Conservation (phyloP, 116 monocot genomes). For the Dioscorea cayenensis region DNA sequence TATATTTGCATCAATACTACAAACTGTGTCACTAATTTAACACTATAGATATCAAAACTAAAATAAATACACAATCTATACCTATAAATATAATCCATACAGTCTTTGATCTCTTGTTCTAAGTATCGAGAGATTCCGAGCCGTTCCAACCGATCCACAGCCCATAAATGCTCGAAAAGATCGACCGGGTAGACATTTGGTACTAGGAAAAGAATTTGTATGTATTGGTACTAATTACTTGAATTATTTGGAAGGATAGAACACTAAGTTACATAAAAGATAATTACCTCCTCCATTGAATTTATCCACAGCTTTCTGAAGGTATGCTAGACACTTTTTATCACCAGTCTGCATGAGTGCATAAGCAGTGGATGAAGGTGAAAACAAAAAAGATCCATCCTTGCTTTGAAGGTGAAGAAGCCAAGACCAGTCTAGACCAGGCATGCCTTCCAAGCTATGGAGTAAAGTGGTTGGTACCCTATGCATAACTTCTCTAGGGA, state of each 20-base stretch:
- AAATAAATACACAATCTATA: conserved; percentile 3
- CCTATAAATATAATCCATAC: conserved; percentile 62
- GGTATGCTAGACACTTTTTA: conserved; percentile 57
- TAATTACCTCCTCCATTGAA: conserved; percentile 74
- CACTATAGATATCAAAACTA: too few species aligned
- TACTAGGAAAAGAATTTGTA: conserved; percentile 23
- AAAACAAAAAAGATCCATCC: conserved; percentile 89
- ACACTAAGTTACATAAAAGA: not conserved
- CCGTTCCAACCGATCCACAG: conserved; percentile 73
- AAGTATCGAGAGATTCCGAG: conserved; percentile 90
- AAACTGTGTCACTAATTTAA: too few species aligned
- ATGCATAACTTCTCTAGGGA: conserved; percentile 81
- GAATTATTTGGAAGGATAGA: not conserved
- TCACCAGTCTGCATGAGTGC: conserved; percentile 66
- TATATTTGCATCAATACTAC: not conserved
- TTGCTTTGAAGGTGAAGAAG: conserved; percentile 56
- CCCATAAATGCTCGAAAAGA: conserved; percentile 95
- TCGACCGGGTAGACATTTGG: conserved; percentile 97
- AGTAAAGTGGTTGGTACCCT: conserved; percentile 78
- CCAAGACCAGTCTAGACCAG: conserved; percentile 59
- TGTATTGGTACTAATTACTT: too few species aligned
- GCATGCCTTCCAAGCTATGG: conserved; percentile 92
- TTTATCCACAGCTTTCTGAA: conserved; percentile 37
- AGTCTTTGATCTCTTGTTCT: conserved; percentile 55
- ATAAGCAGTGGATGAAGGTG: conserved; percentile 83